A percentile compares a stretch with the other conserved stretches of the same genome.
Conservation (phyloP, 2,329 filamentous ascomycete genomes). For the Fusarium albidum region DNA sequence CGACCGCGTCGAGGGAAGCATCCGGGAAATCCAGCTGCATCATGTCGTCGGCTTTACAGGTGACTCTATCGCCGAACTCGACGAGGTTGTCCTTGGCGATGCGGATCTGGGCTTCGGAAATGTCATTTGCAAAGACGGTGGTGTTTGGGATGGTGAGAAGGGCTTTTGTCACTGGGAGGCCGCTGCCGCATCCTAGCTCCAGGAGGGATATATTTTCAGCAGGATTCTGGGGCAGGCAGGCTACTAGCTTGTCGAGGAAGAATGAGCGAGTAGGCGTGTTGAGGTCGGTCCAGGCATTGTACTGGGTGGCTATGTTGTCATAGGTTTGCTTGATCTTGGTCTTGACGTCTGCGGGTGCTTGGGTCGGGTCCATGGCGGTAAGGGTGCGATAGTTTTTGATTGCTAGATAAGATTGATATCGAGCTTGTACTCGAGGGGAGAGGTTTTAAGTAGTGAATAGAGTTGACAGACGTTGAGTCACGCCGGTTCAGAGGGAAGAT, state of each 20-base stretch:
- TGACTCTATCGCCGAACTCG: neutral
- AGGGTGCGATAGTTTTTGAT: no score
- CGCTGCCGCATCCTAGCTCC: slow-evolving; percentile 22
- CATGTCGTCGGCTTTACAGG: slow-evolving; percentile 14
- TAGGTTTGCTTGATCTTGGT: no score
- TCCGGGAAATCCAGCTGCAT: slow-evolving; percentile 8
- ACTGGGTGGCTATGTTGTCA: slow-evolving; percentile 2
- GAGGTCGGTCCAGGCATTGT: slow-evolving; percentile 27
- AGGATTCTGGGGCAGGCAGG: no score
- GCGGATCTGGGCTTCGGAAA: slow-evolving; percentile 8
- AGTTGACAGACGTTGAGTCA: no score
- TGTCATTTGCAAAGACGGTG: slow-evolving; percentile 11
- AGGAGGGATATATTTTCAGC: slow-evolving; percentile 6
- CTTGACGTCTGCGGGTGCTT: no score
- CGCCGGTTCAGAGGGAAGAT: no score
- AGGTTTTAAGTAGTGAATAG: no score
- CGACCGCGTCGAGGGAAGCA: slow-evolving; percentile 5
- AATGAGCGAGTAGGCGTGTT: neutral
- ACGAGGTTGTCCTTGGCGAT: slow-evolving; percentile 8
- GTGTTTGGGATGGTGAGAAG: slow-evolving; percentile 3
- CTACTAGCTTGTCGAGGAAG: no score
- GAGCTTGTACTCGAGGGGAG: no score
- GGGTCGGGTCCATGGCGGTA: no score
- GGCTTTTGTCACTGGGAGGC: no score
- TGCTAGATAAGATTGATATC: no score